These are phyloP conservation scores for Arctostaphylos glauca DNA, from an alignment of 148 eudicot species.

Conservation along the genomic window DNA sequence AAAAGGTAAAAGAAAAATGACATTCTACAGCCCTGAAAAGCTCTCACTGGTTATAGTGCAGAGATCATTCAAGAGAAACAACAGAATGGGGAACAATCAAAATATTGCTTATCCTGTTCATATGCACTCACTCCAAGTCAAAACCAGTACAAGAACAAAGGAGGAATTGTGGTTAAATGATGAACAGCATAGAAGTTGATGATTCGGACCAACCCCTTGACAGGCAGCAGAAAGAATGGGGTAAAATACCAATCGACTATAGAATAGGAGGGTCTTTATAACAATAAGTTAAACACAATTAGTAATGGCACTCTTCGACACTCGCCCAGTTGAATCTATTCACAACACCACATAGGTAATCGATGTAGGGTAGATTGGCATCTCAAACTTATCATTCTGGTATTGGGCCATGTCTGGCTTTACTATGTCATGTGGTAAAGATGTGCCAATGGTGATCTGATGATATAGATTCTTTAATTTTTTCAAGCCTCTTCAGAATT, in stretches of 20 bases:
- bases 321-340: neutral
- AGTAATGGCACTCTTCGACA: neutral
- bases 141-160: neutral
- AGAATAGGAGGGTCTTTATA: neutral
- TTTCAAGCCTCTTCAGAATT: slow-evolving; percentile 81
- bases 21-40: neutral
- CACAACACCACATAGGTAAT: neutral
- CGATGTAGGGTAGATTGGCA: neutral
- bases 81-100: neutral
- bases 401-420: neutral
- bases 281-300: neutral
- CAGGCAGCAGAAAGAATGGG: neutral
- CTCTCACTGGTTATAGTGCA: neutral
- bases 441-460: slow-evolving; percentile 77
- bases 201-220: neutral
- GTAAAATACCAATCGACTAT: neutral
- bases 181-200: neutral
- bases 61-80: neutral
- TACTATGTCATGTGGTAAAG: slow-evolving; percentile 50
- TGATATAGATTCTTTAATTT: slow-evolving; percentile 61
- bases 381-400: neutral
- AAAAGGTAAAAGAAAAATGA: neutral
- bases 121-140: neutral
- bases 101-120: slow-evolving; percentile 2
- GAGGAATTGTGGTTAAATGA: neutral